Base-by-base conservation (phyloP, 2,329 filamentous ascomycete species). In the Sarocladiaceae sp. region DNA sequence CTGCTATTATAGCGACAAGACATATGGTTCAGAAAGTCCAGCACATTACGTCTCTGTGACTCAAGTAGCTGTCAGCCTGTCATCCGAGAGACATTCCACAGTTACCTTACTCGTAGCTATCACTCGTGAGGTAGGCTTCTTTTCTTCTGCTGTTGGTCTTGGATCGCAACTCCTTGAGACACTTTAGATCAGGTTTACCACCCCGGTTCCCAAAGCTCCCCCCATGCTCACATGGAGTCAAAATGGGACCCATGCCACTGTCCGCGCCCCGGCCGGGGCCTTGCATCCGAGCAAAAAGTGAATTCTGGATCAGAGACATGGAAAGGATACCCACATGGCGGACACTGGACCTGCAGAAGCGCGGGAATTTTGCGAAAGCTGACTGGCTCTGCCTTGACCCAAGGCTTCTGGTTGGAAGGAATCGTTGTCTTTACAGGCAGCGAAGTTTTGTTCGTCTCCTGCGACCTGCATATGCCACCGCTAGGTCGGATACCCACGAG, bases 391-490 rank as follows among this genome's bases (percentile, higher is more conserved):
- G 26, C 4, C 11, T 5, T 11, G 4, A 6, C n/a, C n/a, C 12
- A 36, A 3, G 26, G 13, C 7, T 15, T 20, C 5, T 15, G 12
- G n/a, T 35, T 33, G 26, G 44, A 18, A 20, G 22, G 15, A n/a
- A n/a, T n/a, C n/a, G n/a, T n/a, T n/a, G 25, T 33, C 35, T 35
- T 48, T 20, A 11, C 13, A 11, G 39, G 39, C 39, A 8, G n/a
- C 8, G 6, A 22, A 12, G 23, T 44, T 44, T 23, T 23, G 6
- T 17, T 31, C 26, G 23, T 37, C 47, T 50, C 47, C 47, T 50
- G 47, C 47, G 47, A 50, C 47, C 47, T 50, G 47, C 47, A 50
- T 36, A 44, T 26, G 23, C 40, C 40, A 25, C 20, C 37, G 37
- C 23, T 40, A 8, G 37, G 12, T 29, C 5, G 22, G 25, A 29